A percentile compares a stretch with the other conserved stretches of the same genome.
These are phyloP conservation scores for Angophora floribunda DNA, from an alignment of 345 rosid genomes.

Conservation along the genomic window DNA sequence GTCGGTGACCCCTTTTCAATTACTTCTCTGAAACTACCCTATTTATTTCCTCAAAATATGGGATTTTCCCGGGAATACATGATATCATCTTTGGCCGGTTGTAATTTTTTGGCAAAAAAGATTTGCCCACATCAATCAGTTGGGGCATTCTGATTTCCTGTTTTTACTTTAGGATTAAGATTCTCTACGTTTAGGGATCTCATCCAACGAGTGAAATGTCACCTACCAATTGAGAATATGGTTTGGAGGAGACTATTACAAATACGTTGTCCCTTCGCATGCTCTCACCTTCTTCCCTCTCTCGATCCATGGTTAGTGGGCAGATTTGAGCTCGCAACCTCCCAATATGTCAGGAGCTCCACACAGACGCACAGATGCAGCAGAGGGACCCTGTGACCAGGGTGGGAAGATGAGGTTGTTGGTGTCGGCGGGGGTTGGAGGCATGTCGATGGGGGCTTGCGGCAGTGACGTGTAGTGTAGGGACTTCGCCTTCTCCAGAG, in stretches of 20 bases:
- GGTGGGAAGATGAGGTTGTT: background rate
- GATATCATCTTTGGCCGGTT: background rate
- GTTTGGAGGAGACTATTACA: background rate
- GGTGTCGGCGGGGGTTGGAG: background rate
- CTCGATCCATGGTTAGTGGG: background rate
- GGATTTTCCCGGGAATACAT: background rate
- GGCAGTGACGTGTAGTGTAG: background rate
- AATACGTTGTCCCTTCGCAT: background rate
- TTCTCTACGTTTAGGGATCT: background rate
- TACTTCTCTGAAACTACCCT: background rate
- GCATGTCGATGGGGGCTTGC: background rate
- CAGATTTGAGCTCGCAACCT: background rate
- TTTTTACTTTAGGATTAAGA: background rate
- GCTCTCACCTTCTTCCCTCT: background rate
- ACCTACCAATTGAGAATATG: background rate
- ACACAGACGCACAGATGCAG: background rate
- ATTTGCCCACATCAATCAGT: background rate
- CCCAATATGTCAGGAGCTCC: background rate
- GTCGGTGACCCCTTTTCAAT: background rate
- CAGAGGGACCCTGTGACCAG: background rate
- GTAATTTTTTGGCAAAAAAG: no score
- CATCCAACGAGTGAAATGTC: background rate
- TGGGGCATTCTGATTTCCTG: background rate
- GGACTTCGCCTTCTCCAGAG: background rate
- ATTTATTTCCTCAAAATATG: background rate